phyloP scores from a whole-genome alignment of 2,329 filamentous ascomycete genomes.

The Teratosphaeria destructans region DNA sequence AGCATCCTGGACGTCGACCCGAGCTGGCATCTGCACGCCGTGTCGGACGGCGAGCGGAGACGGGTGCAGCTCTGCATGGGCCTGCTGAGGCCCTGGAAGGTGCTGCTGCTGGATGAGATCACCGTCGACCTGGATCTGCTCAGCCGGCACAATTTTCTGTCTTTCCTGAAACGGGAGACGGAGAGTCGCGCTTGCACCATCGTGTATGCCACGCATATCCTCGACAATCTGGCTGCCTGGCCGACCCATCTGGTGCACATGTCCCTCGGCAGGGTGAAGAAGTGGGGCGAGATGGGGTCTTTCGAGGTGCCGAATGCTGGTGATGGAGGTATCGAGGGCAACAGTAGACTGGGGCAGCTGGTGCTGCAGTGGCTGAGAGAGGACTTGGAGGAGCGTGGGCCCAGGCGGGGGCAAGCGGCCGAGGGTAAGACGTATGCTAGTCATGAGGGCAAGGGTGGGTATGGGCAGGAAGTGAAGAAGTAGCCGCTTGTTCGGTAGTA shows the following conservation, averaged over 20 bases:
- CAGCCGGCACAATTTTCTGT: slow-evolving; percentile 71
- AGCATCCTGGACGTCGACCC: slow-evolving; percentile 84
- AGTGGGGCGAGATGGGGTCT: slow-evolving; percentile 65
- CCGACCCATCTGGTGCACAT: slow-evolving; percentile 94
- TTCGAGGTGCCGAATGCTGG: slow-evolving; percentile 51
- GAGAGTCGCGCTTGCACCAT: slow-evolving; percentile 74
- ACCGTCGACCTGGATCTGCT: slow-evolving; percentile 92
- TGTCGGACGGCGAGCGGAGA: slow-evolving; percentile 82
- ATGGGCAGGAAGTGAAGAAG: slow-evolving; percentile 46
- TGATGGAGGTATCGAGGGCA: slow-evolving; percentile 47
- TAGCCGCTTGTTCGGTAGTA: not conserved
- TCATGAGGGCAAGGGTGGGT: slow-evolving; percentile 51
- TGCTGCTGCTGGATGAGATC: slow-evolving; percentile 88
- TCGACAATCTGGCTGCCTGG: slow-evolving; percentile 92
- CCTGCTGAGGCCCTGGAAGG: slow-evolving; percentile 77
- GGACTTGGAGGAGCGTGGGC: slow-evolving; percentile 69
- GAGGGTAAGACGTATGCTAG: slow-evolving; percentile 57
- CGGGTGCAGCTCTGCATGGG: slow-evolving; percentile 96
- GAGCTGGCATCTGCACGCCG: slow-evolving; percentile 89
- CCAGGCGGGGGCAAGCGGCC: slow-evolving; percentile 50
- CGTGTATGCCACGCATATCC: slow-evolving; percentile 93
- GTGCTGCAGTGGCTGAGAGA: slow-evolving; percentile 79
- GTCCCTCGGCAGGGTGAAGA: slow-evolving; percentile 77
- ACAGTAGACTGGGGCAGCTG: slow-evolving; percentile 75
- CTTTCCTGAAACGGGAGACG: slow-evolving; percentile 79